Base-by-base conservation (phyloP, 176 grass and related monocot genomes). In the Avena sativa region DNA sequence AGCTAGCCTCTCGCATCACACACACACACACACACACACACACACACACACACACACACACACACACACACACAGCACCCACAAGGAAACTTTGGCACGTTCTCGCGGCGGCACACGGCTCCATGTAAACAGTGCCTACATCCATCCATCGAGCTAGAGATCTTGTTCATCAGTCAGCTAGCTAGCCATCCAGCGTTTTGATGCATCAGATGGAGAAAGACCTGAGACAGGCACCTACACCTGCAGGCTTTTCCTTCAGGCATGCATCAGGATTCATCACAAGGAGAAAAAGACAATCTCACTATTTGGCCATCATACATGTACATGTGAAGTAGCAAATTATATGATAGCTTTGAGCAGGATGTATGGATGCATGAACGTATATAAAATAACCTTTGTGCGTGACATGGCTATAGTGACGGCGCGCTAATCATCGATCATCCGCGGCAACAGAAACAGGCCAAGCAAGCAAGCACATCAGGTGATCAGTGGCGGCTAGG, bases 61-160 rank as follows among this genome's bases (percentile, higher is more conserved):
- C 14, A 51, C 52, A 8, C 73, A 68, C 85, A 67, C 85, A 51
- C 79, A 87, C 89, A 91, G 81, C 81, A 25, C 85, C 68, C 69
- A 44, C 76, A 91, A 85, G 77, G 82, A 91, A 88, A 85, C 61
- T 88, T 85, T 91, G 89, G 86, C 86, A 85, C 81, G 74, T 88
- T 91, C 69, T 51, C 81, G 38, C 9, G 4, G 25, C 59, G 58
- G 83, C 78, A 85, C 86, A 81, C 40, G 69, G 69, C 71, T 86
- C 66, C 86, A 71, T 43, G 76, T 86, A 9, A 83, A 85, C 81
- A 88, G 77, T 62, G 80, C 66, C 34, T 66, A 28, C 79, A 5
- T 26, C 88, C 50, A 65, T 56, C 66, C 10, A 79, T 28, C 74
- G 7, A 28, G 17, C 67, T 44, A 40, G 28, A 26, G 36, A 83